Conservation (phyloP, 805 yeast species). For the Kodamaea leandrae region DNA sequence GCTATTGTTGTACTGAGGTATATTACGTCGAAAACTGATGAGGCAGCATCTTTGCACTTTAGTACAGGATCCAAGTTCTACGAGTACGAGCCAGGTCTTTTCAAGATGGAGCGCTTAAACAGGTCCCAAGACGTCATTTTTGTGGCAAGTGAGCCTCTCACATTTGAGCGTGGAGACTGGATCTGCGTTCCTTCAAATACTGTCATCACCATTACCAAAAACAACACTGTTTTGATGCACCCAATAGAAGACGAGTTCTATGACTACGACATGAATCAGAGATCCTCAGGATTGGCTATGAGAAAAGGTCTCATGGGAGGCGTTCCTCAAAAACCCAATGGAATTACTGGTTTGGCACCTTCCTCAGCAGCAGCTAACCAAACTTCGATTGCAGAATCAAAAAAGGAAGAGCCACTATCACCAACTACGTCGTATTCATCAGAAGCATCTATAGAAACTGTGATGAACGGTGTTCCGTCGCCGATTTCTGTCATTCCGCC, state of each 20-base stretch:
- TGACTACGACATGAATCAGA: slow-evolving; percentile 61
- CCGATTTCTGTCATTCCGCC: slow-evolving; percentile 33
- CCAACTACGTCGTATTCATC: slow-evolving; percentile 3
- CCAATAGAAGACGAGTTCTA: slow-evolving; percentile 90
- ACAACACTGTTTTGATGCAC: slow-evolving; percentile 82
- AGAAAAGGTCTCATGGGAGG: slow-evolving; percentile 92
- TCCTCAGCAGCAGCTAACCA: background rate
- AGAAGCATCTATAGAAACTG: slow-evolving; percentile 4
- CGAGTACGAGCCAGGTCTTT: slow-evolving; percentile 88
- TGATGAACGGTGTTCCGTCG: slow-evolving; percentile 19
- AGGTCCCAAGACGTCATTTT: slow-evolving; percentile 92
- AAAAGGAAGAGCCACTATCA: slow-evolving; percentile 4
- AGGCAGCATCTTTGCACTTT: slow-evolving; percentile 94
- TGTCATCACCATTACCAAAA: slow-evolving; percentile 67
- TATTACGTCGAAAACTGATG: slow-evolving; percentile 84
- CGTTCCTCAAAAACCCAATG: slow-evolving; percentile 58
- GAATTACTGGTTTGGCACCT: background rate
- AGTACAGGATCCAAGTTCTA: slow-evolving; percentile 89
- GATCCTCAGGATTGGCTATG: slow-evolving; percentile 82
- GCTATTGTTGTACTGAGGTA: slow-evolving; percentile 85
- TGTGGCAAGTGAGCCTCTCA: slow-evolving; percentile 95
- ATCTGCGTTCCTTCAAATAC: slow-evolving; percentile 95
- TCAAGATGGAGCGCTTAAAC: slow-evolving; percentile 90
- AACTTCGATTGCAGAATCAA: slow-evolving; percentile 5
- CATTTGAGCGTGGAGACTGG: slow-evolving; percentile 98